These are phyloP conservation scores for Talaromyces amestolkiae DNA, from an alignment of 2,329 filamentous ascomycete species.

Conservation along the genomic window DNA sequence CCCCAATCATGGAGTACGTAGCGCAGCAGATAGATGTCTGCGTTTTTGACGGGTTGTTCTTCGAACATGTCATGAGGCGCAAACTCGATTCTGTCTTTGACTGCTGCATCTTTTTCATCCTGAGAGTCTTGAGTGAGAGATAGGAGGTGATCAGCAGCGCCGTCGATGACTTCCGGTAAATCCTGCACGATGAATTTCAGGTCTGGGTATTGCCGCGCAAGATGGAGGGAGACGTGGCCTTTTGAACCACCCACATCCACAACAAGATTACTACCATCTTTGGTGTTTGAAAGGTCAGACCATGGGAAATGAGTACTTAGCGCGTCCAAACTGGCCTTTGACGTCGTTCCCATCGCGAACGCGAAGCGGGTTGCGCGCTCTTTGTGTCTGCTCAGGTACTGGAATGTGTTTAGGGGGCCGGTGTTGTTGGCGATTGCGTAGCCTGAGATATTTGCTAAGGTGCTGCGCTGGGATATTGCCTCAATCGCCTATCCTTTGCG, in stretches of 20 bases:
- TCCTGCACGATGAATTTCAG: conserved; percentile 57
- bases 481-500: conserved; percentile 8
- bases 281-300: not conserved
- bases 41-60: conserved; percentile 31
- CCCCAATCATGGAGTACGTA: conserved; percentile 44
- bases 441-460: conserved; percentile 14
- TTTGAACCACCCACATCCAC: conserved; percentile 51
- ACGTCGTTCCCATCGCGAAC: conserved; percentile 18
- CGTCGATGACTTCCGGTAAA: conserved; percentile 33
- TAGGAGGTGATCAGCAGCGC: not conserved
- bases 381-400: conserved; percentile 11
- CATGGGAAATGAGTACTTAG: conserved; percentile 12
- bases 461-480: conserved; percentile 14
- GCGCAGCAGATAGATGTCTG: conserved; percentile 38
- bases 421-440: conserved; percentile 19
- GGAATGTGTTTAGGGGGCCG: conserved; percentile 13
- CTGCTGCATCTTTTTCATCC: not conserved
- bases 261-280: not conserved
- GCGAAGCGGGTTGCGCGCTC: conserved; percentile 16
- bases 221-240: conserved; percentile 56
- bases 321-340: conserved; percentile 13
- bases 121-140: not conserved
- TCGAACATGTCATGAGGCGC: conserved; percentile 17
- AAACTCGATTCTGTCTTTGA: conserved; percentile 4
- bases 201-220: conserved; percentile 52